A percentile compares a stretch with the other conserved stretches of the same genome.
Evolutionary conservation across 306 rosid species (phyloP).

Genomic region (Sicyos baderoa): DNA sequence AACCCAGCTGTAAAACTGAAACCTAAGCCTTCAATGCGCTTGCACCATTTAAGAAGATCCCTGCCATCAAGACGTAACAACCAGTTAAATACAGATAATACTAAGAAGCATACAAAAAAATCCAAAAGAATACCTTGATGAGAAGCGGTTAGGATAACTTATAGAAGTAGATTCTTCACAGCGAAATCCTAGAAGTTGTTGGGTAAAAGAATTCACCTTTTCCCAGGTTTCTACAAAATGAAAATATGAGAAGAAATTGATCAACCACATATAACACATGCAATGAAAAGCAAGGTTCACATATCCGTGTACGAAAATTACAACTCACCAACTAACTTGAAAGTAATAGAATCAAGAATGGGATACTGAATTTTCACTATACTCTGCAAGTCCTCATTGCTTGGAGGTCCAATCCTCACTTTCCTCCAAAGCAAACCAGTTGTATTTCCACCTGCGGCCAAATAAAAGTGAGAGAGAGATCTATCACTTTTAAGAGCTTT

Average conservation of each 20-base stretch:
- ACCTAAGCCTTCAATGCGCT: conserved; percentile 54
- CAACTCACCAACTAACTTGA: conserved; percentile 52
- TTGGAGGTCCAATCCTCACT: conserved; percentile 56
- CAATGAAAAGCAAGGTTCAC: background rate
- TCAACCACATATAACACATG: background rate
- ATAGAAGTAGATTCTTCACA: conserved; percentile 36
- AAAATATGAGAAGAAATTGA: background rate
- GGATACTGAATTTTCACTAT: conserved; percentile 56
- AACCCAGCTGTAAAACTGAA: conserved; percentile 41
- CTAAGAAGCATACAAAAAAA: background rate
- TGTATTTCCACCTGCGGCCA: conserved; percentile 50
- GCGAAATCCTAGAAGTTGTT: conserved; percentile 38
- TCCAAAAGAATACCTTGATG: conserved; percentile 45
- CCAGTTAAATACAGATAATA: background rate
- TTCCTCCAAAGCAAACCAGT: conserved; percentile 67
- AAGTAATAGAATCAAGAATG: conserved; percentile 40
- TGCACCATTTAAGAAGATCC: conserved; percentile 96
- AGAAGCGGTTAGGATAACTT: conserved; percentile 46
- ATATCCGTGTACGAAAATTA: background rate
- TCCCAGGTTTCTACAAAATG: conserved; percentile 59
- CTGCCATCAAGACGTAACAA: conserved; percentile 35
- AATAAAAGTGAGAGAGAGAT: conserved; percentile 13
- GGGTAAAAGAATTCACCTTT: conserved; percentile 38
- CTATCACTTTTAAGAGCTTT: background rate
- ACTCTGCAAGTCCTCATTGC: conserved; percentile 45